Conservation (phyloP, 2,329 filamentous ascomycete species). For the Fusarium albidum region DNA sequence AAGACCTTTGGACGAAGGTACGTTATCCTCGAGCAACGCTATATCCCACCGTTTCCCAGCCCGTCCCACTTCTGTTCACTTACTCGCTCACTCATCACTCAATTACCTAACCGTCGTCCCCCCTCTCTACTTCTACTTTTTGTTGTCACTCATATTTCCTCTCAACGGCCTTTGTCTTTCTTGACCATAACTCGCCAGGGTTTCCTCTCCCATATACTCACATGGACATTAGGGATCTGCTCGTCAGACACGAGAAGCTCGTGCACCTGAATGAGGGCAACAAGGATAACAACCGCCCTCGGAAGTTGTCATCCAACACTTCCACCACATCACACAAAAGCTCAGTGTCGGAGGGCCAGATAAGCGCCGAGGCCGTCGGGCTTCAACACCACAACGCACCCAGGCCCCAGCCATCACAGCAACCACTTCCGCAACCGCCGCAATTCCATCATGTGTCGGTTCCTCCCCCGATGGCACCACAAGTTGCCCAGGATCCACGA, state of each 20-base stretch:
- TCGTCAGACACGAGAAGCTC: slow-evolving; percentile 71
- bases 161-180: slow-evolving; percentile 3
- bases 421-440: slow-evolving; percentile 37
- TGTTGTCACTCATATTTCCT: slow-evolving; percentile 1
- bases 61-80: slow-evolving; percentile 24
- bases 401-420: slow-evolving; percentile 40
- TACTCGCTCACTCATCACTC: slow-evolving; percentile 25
- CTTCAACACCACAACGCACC: slow-evolving; percentile 47
- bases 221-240: slow-evolving; percentile 71
- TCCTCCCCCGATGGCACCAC: slow-evolving; percentile 42
- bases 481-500: slow-evolving; percentile 57
- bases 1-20: slow-evolving; percentile 70
- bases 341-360: slow-evolving; percentile 57
- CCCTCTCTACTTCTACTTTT: slow-evolving; percentile 1
- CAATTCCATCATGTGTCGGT: slow-evolving; percentile 53
- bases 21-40: slow-evolving; percentile 46
- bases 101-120: slow-evolving; percentile 15
- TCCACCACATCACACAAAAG: slow-evolving; percentile 53
- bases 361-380: slow-evolving; percentile 56
- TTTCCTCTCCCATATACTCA: slow-evolving; percentile 49
- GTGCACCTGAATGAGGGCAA: slow-evolving; percentile 68
- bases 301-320: slow-evolving; percentile 60
- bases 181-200: neutral
- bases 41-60: slow-evolving; percentile 29
- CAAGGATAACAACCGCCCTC: slow-evolving; percentile 60